Evolutionary conservation across 2,329 filamentous ascomycete genomes (phyloP).

Genomic region (Didymella pomorum): DNA sequence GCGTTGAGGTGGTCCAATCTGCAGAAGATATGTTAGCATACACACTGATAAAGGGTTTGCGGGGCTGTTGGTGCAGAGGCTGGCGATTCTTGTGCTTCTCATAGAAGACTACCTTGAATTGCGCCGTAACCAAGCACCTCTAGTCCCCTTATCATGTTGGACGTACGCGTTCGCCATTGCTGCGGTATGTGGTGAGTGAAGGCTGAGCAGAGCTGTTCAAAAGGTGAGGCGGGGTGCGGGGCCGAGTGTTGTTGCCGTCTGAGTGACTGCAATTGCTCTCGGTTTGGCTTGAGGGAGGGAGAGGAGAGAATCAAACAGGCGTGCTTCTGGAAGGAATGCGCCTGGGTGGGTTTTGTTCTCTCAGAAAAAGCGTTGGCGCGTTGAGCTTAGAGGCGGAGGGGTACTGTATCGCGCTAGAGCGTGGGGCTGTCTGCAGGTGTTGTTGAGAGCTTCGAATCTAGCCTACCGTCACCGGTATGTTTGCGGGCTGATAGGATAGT

Average conservation of each 20-base stretch:
- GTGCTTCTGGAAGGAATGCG: slow-evolving; percentile 26
- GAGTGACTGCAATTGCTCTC: slow-evolving; percentile 24
- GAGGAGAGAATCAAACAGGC: slow-evolving; percentile 15
- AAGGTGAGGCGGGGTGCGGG: slow-evolving; percentile 28
- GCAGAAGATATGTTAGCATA: slow-evolving; percentile 21
- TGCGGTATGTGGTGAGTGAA: slow-evolving; percentile 21
- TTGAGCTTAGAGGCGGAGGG: slow-evolving; percentile 34
- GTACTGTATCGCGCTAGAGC: slow-evolving; percentile 32
- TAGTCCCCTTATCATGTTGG: slow-evolving; percentile 8
- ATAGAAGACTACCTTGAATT: slow-evolving; percentile 14
- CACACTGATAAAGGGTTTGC: neutral
- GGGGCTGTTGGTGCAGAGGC: slow-evolving; percentile 7
- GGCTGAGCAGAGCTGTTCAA: slow-evolving; percentile 20
- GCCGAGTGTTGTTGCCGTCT: slow-evolving; percentile 26
- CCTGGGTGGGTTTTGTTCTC: slow-evolving; percentile 34
- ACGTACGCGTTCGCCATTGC: slow-evolving; percentile 73
- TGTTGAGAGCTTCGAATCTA: slow-evolving; percentile 22
- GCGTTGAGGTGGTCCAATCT: slow-evolving; percentile 74
- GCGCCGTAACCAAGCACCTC: slow-evolving; percentile 18
- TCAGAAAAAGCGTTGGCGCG: slow-evolving; percentile 30
- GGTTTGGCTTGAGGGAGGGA: slow-evolving; percentile 11
- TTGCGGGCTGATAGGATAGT: slow-evolving; percentile 1
- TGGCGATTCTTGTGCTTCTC: slow-evolving; percentile 15
- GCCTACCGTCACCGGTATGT: slow-evolving; percentile 8
- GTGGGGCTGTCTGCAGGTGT: slow-evolving; percentile 31